Percentiles rank a stretch among this genome's conserved stretches.
These are phyloP conservation scores for Geum urbanum DNA, from an alignment of 306 rosid genomes.

Conservation along the genomic window DNA sequence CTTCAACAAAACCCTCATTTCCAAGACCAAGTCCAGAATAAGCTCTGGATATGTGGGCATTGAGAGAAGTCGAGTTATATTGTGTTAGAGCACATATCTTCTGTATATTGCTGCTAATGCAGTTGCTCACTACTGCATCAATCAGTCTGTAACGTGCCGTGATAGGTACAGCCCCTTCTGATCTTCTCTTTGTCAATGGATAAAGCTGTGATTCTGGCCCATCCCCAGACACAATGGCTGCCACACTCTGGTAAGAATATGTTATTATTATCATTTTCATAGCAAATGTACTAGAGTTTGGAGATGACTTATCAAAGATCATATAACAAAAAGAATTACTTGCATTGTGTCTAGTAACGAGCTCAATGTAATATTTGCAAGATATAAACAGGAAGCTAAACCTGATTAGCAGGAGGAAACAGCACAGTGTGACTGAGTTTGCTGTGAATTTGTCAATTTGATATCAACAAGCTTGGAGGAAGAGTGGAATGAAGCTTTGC, in stretches of 20 bases:
- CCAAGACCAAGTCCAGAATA: slow-evolving; percentile 30
- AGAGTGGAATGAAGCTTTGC: slow-evolving; percentile 16
- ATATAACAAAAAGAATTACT: background rate
- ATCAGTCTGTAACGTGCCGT: slow-evolving; percentile 43
- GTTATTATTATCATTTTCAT: background rate
- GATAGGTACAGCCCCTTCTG: slow-evolving; percentile 40
- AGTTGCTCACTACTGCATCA: slow-evolving; percentile 43
- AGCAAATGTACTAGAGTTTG: background rate
- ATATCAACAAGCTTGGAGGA: slow-evolving; percentile 19
- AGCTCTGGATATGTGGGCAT: slow-evolving; percentile 39
- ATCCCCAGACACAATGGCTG: slow-evolving; percentile 37
- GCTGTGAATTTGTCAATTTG: slow-evolving; percentile 32
- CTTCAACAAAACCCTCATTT: slow-evolving; percentile 26
- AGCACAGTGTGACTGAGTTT: slow-evolving; percentile 13
- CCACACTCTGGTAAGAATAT: slow-evolving; percentile 28
- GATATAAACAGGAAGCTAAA: background rate
- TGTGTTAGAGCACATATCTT: slow-evolving; percentile 40
- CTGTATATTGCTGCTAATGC: slow-evolving; percentile 34
- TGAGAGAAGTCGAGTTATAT: slow-evolving; percentile 43
- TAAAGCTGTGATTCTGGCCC: slow-evolving; percentile 33
- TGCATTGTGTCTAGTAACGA: too few species aligned
- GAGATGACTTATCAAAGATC: background rate
- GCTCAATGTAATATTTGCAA: background rate
- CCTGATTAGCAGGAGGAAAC: slow-evolving; percentile 29
- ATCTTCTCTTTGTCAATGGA: slow-evolving; percentile 41